These are phyloP conservation scores for Sedum album DNA, from an alignment of 164 flowering plant species.

Conservation along the genomic window DNA sequence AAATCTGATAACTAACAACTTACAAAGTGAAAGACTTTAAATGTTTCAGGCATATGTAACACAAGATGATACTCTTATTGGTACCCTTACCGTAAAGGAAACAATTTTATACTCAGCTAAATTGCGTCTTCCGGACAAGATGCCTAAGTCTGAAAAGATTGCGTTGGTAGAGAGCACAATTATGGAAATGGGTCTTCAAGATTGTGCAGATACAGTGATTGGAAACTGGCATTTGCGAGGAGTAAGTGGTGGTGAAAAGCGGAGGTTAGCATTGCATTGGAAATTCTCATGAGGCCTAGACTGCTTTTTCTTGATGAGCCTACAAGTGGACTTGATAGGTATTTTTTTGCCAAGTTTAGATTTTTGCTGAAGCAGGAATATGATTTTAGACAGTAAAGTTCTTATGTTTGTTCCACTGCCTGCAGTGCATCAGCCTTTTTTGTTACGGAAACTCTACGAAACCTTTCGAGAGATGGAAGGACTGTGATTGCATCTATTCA, in stretches of 20 bases:
- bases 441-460: conserved; percentile 72
- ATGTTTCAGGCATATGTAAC: conserved; percentile 83
- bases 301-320: conserved; percentile 94
- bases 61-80: conserved; percentile 85
- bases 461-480: conserved; percentile 70
- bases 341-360: not conserved
- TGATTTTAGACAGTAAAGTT: not conserved
- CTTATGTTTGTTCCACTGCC: not conserved
- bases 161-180: conserved; percentile 79
- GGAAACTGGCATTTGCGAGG: conserved; percentile 94
- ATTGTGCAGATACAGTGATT: conserved; percentile 77
- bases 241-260: conserved; percentile 86
- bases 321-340: conserved; percentile 96
- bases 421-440: conserved; percentile 86
- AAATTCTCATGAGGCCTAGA: conserved; percentile 83
- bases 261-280: conserved; percentile 92
- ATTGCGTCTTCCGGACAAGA: conserved; percentile 71
- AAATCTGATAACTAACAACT: not conserved
- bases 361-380: not conserved
- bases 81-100: conserved; percentile 82
- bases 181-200: conserved; percentile 88
- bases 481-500: conserved; percentile 93
- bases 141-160: conserved; percentile 68
- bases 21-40: not conserved
- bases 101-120: conserved; percentile 76